Conservation (phyloP, 495 filamentous ascomycete genomes). For the Lasiosphaeria ovina region DNA sequence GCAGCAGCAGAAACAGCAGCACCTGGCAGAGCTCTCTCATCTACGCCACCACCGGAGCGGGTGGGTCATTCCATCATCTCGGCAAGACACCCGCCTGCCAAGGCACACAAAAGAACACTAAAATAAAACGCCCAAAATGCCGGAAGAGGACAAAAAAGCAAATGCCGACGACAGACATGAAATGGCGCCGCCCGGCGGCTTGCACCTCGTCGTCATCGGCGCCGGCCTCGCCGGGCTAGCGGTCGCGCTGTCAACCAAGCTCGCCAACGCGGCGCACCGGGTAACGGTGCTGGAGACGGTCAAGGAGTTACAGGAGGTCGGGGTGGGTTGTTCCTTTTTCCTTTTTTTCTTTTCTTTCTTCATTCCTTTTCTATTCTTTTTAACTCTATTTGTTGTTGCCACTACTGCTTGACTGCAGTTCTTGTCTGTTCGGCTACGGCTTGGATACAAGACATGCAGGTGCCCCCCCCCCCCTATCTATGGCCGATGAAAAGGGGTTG, state of each 20-base stretch:
- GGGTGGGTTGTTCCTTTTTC: constrained; percentile 28
- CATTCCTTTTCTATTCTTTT: not conserved
- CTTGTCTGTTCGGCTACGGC: too few relatives aligned
- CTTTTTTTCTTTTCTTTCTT: constrained; percentile 41
- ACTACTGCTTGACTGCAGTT: too few relatives aligned
- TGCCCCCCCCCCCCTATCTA: too few relatives aligned
- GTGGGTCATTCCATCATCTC: too few relatives aligned
- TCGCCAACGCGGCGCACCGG: constrained; percentile 45
- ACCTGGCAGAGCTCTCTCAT: too few relatives aligned
- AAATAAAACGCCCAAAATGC: not conserved
- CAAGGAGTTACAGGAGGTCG: constrained; percentile 38
- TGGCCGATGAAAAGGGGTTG: too few relatives aligned
- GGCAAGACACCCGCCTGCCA: too few relatives aligned
- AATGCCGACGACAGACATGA: not conserved
- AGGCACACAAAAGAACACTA: too few relatives aligned
- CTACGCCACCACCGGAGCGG: too few relatives aligned
- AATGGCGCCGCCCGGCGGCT: constrained; percentile 4
- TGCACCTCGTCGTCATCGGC: constrained; percentile 51
- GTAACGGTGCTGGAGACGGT: constrained; percentile 55
- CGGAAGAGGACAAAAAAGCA: not conserved
- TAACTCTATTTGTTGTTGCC: not conserved
- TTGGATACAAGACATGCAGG: too few relatives aligned
- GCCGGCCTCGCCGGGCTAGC: constrained; percentile 58
- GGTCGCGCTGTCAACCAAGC: constrained; percentile 54
- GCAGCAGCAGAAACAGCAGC: too few relatives aligned